Evolutionary conservation across 805 yeast genomes (phyloP).

Genomic region (Kluyveromyces nonfermentans): DNA sequence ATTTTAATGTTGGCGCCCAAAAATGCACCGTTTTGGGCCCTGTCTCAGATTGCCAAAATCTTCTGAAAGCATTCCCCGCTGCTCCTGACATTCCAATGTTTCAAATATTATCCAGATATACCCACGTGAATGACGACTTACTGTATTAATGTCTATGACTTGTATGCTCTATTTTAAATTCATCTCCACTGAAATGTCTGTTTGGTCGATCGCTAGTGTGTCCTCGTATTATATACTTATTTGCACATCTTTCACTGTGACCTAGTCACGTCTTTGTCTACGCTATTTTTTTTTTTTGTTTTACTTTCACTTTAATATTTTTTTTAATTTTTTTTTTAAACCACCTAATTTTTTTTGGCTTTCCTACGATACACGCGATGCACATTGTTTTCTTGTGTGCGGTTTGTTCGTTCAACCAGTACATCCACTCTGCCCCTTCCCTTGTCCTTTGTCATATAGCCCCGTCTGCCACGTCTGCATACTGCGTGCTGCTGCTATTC

Average conservation of each 20-base stretch:
- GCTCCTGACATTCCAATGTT: conserved; percentile 11
- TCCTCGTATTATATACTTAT: background rate
- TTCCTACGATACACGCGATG: too few species aligned
- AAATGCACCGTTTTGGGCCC: conserved; percentile 97
- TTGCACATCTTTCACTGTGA: background rate
- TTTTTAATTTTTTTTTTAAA: too few species aligned
- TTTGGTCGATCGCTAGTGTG: background rate
- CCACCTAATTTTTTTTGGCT: too few species aligned
- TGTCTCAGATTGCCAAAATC: conserved; percentile 75
- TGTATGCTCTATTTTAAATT: too few species aligned
- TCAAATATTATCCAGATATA: background rate
- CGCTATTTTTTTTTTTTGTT: background rate
- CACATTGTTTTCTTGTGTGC: too few species aligned
- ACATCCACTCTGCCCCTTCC: too few species aligned
- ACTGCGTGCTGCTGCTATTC: background rate
- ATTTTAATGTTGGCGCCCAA: conserved; percentile 75
- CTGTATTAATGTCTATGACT: too few species aligned
- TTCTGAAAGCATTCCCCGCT: conserved; percentile 37
- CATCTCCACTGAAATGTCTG: background rate
- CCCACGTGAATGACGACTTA: too few species aligned
- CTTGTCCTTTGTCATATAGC: too few species aligned
- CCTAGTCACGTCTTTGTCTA: background rate
- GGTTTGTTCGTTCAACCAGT: too few species aligned
- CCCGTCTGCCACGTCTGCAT: too few species aligned
- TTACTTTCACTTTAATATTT: too few species aligned